Conservation (phyloP, 805 yeast genomes). For the Spathaspora sp. region DNA sequence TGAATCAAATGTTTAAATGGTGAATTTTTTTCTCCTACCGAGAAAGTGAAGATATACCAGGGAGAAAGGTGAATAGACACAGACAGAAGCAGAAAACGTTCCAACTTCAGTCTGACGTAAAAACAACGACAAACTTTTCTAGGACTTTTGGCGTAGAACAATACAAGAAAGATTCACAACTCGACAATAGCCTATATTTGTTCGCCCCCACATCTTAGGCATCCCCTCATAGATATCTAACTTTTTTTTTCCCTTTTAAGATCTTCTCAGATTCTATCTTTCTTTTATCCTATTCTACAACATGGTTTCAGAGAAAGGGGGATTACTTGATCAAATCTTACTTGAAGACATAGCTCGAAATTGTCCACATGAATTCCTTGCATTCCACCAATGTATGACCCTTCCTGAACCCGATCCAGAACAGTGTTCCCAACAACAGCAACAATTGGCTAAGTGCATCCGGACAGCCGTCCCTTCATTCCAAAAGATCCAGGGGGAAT, state of each 20-base stretch:
- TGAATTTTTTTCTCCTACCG: background rate
- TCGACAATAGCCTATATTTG: background rate
- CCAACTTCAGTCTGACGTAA: background rate
- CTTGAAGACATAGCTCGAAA: conserved; percentile 73
- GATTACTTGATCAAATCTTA: conserved; percentile 61
- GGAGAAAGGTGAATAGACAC: background rate
- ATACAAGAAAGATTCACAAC: no score
- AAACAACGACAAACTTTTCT: background rate
- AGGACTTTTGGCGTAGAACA: no score
- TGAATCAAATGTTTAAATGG: background rate
- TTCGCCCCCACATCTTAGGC: background rate
- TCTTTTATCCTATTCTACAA: background rate
- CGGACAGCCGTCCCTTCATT: conserved; percentile 65
- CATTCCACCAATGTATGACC: conserved; percentile 70
- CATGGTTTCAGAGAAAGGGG: conserved; percentile 3
- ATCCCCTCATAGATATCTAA: background rate
- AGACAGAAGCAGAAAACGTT: background rate
- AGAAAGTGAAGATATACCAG: background rate
- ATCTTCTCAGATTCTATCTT: background rate
- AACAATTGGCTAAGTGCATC: conserved; percentile 59
- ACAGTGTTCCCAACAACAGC: conserved; percentile 55
- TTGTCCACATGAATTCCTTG: conserved; percentile 72
- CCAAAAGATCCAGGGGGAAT: conserved; percentile 60
- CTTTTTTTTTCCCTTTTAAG: background rate
- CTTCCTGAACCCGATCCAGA: conserved; percentile 48